Evolutionary conservation across 176 grass and related monocot species (phyloP).

Genomic region (Aegilops speltoides): DNA sequence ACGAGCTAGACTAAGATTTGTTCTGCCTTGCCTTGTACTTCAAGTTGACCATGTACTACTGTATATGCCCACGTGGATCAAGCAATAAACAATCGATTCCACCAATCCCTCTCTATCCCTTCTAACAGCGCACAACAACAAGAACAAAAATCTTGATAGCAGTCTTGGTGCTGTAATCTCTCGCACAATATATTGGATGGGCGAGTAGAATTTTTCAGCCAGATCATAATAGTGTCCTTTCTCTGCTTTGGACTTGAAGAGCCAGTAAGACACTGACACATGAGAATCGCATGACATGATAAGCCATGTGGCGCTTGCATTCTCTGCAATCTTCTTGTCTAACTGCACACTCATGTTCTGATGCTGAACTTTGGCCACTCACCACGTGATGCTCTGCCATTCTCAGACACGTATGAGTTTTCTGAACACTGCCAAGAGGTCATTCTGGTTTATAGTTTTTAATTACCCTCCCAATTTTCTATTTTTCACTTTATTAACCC

Average conservation of each 20-base stretch:
- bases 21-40: too few species aligned
- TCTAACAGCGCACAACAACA: too few species aligned
- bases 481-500: not conserved
- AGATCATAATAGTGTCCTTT: conserved; percentile 2
- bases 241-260: not conserved
- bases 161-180: too few species aligned
- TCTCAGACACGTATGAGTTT: not conserved
- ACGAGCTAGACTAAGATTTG: too few species aligned
- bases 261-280: conserved; percentile 22
- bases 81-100: too few species aligned
- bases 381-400: conserved; percentile 17
- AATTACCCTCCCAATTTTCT: not conserved
- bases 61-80: too few species aligned
- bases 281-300: not conserved
- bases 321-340: conserved; percentile 43
- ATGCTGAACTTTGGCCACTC: conserved; percentile 23
- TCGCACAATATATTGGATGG: too few species aligned
- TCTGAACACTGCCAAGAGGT: not conserved
- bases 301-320: conserved; percentile 46
- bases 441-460: not conserved
- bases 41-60: too few species aligned
- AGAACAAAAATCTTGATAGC: too few species aligned
- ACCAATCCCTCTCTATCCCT: too few species aligned
- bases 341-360: conserved; percentile 22
- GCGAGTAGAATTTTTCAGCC: not conserved